These are phyloP conservation scores for Lodderomyces elongisporus DNA, from an alignment of 1,139 yeast genomes.

Conservation along the genomic window DNA sequence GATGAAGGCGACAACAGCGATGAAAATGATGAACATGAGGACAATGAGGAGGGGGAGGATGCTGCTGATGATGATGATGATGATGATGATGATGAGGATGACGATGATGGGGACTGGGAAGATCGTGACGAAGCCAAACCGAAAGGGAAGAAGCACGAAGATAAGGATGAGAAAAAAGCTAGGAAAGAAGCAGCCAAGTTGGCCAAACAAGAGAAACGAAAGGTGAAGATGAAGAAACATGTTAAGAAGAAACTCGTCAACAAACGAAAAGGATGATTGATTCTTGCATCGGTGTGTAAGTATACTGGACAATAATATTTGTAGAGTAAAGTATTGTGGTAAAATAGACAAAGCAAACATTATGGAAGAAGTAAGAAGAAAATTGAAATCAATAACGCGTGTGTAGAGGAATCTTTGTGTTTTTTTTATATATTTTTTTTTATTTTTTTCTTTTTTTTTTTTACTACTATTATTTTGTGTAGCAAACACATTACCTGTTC, in stretches of 20 bases:
- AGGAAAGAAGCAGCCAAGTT: constrained; percentile 82
- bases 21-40: constrained; percentile 18
- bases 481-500: too few species aligned
- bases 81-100: constrained; percentile 30
- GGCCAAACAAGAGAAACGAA: constrained; percentile 81
- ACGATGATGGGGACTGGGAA: constrained; percentile 32
- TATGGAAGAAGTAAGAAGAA: too few species aligned
- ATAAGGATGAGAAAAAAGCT: constrained; percentile 77
- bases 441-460: too few species aligned
- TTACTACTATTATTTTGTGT: too few species aligned
- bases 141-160: constrained; percentile 75
- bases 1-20: constrained; percentile 17
- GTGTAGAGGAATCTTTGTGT: too few species aligned
- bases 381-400: too few species aligned
- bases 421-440: too few species aligned
- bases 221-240: constrained; percentile 88
- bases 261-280: constrained; percentile 49
- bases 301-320: neutral
- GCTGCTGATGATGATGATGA: constrained; percentile 23
- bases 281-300: too few species aligned
- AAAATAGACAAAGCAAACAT: too few species aligned
- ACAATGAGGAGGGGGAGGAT: constrained; percentile 9
- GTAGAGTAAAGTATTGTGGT: too few species aligned
- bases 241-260: constrained; percentile 73
- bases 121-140: constrained; percentile 33